phyloP scores from a whole-genome alignment of 2,329 filamentous ascomycete genomes.

The Pseudogymnoascus sp. region DNA sequence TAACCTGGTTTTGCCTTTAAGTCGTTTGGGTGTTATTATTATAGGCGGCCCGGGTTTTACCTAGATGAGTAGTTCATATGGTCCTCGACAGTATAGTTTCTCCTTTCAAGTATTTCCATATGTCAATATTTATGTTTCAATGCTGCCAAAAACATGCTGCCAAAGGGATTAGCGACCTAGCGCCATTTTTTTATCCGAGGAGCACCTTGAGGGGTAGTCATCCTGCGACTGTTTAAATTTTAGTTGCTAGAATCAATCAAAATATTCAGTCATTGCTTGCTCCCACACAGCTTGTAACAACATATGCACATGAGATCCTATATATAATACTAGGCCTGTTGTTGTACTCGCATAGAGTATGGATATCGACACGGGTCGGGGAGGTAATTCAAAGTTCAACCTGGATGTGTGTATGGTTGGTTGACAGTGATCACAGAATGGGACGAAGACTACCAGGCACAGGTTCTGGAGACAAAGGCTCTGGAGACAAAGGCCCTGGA shows the following conservation, averaged over 20 bases:
- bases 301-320: not conserved
- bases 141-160: not conserved
- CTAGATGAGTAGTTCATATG: not conserved
- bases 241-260: not conserved
- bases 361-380: not conserved
- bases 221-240: not conserved
- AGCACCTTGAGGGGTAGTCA: not conserved
- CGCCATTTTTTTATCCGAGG: not conserved
- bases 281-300: not conserved
- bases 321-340: not conserved
- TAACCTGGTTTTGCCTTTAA: not conserved
- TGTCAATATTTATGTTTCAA: not conserved
- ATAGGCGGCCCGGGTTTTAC: not conserved
- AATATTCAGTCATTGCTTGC: not conserved
- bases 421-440: not conserved
- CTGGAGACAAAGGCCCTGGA: not conserved
- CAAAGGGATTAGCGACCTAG: constrained; percentile 1
- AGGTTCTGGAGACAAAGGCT: not conserved
- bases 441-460: not conserved
- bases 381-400: not conserved
- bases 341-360: not conserved
- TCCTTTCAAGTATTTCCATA: not conserved
- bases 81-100: not conserved
- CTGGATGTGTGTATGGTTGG: not conserved
- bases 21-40: not conserved